phyloP scores from a whole-genome alignment of 2,329 filamentous ascomycete genomes.

The Colletotrichum melonis region DNA sequence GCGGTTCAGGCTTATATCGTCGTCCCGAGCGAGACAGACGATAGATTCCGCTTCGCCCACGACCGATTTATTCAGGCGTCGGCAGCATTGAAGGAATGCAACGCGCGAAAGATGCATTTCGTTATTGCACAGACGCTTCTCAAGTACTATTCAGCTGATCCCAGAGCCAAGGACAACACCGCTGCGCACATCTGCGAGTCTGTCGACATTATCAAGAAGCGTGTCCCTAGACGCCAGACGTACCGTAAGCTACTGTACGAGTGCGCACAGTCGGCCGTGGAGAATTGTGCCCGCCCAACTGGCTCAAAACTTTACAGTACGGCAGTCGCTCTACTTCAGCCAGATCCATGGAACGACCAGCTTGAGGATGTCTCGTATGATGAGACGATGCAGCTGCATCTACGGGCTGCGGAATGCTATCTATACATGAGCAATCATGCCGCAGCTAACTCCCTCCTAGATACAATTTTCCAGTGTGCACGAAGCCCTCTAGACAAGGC shows the following conservation, averaged over 20 bases:
- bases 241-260: slow-evolving; percentile 83
- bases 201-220: slow-evolving; percentile 77
- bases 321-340: slow-evolving; percentile 82
- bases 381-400: slow-evolving; percentile 84
- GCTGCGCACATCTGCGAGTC: slow-evolving; percentile 86
- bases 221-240: slow-evolving; percentile 68
- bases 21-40: slow-evolving; percentile 84
- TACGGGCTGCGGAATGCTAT: slow-evolving; percentile 84
- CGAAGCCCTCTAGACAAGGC: slow-evolving; percentile 82
- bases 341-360: slow-evolving; percentile 79
- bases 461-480: slow-evolving; percentile 76
- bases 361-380: slow-evolving; percentile 82
- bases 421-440: slow-evolving; percentile 80
- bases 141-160: slow-evolving; percentile 72
- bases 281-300: slow-evolving; percentile 85
- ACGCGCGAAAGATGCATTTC: slow-evolving; percentile 87
- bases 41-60: slow-evolving; percentile 88
- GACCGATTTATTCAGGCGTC: slow-evolving; percentile 87
- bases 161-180: slow-evolving; percentile 75
- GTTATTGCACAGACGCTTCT: slow-evolving; percentile 85
- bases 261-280: slow-evolving; percentile 81
- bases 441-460: slow-evolving; percentile 75
- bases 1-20: slow-evolving; percentile 74
- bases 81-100: slow-evolving; percentile 74
- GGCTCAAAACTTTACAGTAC: slow-evolving; percentile 84